Evolutionary conservation across 345 rosid genomes (phyloP).

Genomic region (Hevea brasiliensis): DNA sequence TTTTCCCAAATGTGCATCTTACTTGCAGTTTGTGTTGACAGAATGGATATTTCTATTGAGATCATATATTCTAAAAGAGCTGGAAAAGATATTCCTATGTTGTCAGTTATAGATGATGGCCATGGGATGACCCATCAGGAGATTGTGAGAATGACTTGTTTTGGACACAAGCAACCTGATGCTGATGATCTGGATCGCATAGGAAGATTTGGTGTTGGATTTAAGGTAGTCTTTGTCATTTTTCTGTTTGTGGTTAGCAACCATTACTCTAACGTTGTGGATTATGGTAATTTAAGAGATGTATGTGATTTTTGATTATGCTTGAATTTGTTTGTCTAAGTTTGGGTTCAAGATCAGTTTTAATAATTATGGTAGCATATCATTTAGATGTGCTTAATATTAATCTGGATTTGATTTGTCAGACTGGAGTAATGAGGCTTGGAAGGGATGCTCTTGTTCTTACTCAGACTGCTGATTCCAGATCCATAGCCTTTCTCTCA

Average conservation of each 20-base stretch:
- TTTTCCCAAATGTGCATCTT: background rate
- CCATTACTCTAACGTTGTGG: background rate
- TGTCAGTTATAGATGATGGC: constrained; percentile 40
- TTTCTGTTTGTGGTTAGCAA: background rate
- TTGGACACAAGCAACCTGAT: constrained; percentile 41
- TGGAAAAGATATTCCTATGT: constrained; percentile 37
- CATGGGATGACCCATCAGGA: constrained; percentile 39
- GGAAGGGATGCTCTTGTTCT: constrained; percentile 41
- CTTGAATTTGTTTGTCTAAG: background rate
- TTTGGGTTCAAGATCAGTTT: background rate
- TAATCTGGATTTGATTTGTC: constrained; percentile 12
- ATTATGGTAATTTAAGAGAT: background rate
- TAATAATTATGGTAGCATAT: background rate
- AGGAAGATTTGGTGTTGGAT: constrained; percentile 45
- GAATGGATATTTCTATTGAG: constrained; percentile 36
- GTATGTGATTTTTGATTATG: background rate
- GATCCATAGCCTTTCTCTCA: constrained; percentile 44
- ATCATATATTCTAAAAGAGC: constrained; percentile 25
- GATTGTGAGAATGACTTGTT: constrained; percentile 34
- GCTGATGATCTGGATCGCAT: constrained; percentile 29
- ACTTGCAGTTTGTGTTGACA: constrained; percentile 17
- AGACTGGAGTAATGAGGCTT: constrained; percentile 45
- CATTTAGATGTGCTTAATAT: constrained; percentile 8
- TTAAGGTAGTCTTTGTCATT: constrained; percentile 28
- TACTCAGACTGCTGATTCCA: constrained; percentile 38